Evolutionary conservation across 768 basidiomycete genomes (phyloP).

Genomic region (Boletus tomentosulus): DNA sequence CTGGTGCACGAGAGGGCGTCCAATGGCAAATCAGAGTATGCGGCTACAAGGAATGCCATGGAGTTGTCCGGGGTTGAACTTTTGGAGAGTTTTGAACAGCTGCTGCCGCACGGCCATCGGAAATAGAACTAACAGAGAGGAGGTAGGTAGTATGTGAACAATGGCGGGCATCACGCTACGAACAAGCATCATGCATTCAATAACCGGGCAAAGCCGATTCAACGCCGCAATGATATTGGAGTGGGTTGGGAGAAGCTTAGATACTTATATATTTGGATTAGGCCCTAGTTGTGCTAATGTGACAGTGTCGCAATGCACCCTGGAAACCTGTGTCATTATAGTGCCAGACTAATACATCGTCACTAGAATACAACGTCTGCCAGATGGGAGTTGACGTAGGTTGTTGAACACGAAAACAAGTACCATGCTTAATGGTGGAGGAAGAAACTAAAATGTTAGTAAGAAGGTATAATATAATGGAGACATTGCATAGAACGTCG

Average conservation of each 20-base stretch:
- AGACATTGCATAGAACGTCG: neutral
- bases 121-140: neutral
- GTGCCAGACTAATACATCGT: neutral
- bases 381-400: neutral
- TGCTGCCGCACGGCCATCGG: neutral
- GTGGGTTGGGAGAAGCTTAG: neutral
- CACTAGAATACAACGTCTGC: neutral
- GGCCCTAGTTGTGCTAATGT: neutral
- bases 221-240: conserved; percentile 9
- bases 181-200: conserved; percentile 7
- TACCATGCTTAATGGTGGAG: neutral
- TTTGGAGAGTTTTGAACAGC: conserved; percentile 6
- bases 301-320: neutral
- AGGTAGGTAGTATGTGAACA: neutral
- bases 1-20: conserved; percentile 7
- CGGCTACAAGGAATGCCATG: neutral
- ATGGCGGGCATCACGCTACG: neutral
- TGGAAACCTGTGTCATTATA: neutral
- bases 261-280: neutral
- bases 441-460: neutral
- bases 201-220: conserved; percentile 14
- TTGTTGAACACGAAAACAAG: neutral
- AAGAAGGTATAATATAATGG: neutral
- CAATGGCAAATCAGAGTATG: conserved; percentile 8
- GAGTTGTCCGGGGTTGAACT: neutral